phyloP scores from a whole-genome alignment of 2,329 filamentous ascomycete species.

The Fusarium succisae region DNA sequence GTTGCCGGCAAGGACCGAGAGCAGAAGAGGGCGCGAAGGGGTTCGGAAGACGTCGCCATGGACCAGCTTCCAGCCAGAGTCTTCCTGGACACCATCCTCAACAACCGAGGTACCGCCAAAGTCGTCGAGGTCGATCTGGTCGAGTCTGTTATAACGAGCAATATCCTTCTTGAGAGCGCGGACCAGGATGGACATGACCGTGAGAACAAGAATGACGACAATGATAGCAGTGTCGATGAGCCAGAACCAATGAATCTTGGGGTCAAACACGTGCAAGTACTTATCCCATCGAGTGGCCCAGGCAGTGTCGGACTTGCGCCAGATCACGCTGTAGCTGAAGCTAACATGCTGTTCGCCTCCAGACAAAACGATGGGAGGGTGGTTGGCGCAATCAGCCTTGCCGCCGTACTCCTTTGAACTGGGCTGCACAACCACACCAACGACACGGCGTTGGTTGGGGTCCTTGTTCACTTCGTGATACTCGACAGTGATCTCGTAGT shows the following conservation, averaged over 20 bases:
- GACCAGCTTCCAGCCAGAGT: constrained; percentile 98
- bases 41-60: constrained; percentile 97
- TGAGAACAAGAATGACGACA: constrained; percentile 88
- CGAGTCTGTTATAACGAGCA: constrained; percentile 92
- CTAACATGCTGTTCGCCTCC: constrained; percentile 70
- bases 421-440: constrained; percentile 90
- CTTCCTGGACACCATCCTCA: constrained; percentile 95
- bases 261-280: constrained; percentile 95
- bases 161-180: constrained; percentile 94
- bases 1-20: constrained; percentile 90
- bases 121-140: constrained; percentile 90
- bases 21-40: constrained; percentile 81
- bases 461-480: constrained; percentile 82
- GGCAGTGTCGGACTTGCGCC: constrained; percentile 82
- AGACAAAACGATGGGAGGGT: constrained; percentile 70
- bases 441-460: constrained; percentile 80
- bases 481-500: constrained; percentile 93
- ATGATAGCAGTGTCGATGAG: constrained; percentile 96
- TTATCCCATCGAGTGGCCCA: constrained; percentile 99
- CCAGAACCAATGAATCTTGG: constrained; percentile 99
- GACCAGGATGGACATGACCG: constrained; percentile 91
- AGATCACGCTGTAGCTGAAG: constrained; percentile 94
- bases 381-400: constrained; percentile 71
- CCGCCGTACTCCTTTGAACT: constrained; percentile 71
- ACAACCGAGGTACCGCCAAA: constrained; percentile 80